Evolutionary conservation across 2,329 filamentous ascomycete species (phyloP).

Genomic region (Penicillium sp.): DNA sequence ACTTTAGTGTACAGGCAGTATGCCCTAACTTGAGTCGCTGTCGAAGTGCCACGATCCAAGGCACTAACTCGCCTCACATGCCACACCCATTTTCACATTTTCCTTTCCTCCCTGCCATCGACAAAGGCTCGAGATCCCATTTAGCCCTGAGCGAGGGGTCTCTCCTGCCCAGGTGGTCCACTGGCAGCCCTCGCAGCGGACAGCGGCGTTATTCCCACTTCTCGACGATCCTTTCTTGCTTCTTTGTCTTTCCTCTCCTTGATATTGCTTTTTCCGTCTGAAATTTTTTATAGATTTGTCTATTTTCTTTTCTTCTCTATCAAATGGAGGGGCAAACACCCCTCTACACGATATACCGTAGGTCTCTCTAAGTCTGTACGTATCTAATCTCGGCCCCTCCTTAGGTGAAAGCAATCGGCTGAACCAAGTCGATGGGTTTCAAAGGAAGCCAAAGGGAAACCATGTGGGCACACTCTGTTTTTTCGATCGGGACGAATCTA

Average conservation of each 20-base stretch:
- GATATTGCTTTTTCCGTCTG: background rate
- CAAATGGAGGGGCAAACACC: too few relatives aligned
- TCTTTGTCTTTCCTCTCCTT: constrained; percentile 3
- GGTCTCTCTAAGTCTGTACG: too few relatives aligned
- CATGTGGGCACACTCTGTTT: constrained; percentile 12
- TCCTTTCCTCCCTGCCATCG: constrained; percentile 11
- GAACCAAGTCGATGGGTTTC: constrained; percentile 10
- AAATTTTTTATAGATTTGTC: background rate
- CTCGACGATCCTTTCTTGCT: constrained; percentile 3
- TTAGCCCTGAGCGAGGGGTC: constrained; percentile 17
- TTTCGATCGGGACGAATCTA: too few relatives aligned
- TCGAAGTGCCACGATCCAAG: constrained; percentile 22
- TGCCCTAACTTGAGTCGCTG: too few relatives aligned
- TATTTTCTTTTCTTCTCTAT: background rate
- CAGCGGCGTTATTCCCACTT: constrained; percentile 10
- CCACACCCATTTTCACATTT: constrained; percentile 24
- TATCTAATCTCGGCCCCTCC: background rate
- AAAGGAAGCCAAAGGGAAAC: constrained; percentile 7
- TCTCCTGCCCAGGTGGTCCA: constrained; percentile 10
- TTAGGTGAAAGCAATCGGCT: constrained; percentile 6
- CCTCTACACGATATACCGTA: too few relatives aligned
- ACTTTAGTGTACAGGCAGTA: too few relatives aligned
- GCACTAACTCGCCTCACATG: constrained; percentile 26
- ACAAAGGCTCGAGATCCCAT: constrained; percentile 9
- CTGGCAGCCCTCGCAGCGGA: constrained; percentile 12